Conservation (phyloP, 2,329 filamentous ascomycete species). For the Sporothrix dimorphospora region DNA sequence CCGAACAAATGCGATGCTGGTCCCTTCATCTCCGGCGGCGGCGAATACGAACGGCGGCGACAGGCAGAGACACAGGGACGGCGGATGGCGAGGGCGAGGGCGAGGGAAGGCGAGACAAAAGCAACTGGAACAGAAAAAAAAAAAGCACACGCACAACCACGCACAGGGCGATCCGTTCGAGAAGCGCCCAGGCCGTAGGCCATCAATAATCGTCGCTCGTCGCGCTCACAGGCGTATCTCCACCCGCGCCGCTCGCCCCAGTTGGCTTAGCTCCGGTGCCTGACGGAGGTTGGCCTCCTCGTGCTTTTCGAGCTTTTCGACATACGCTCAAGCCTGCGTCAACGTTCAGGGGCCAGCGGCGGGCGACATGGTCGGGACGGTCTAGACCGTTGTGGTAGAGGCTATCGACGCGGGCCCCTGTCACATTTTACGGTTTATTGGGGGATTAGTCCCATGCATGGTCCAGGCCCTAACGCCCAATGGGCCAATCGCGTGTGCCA, state of each 20-base stretch:
- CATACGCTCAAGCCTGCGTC: not conserved
- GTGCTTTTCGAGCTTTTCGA: not conserved
- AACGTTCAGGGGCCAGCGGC: not conserved
- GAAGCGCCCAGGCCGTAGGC: not conserved
- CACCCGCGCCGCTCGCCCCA: not conserved
- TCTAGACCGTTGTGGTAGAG: conserved; percentile 15
- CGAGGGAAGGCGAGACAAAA: not conserved
- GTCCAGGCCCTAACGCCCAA: not conserved
- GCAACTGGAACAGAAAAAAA: not conserved
- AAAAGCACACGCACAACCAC: not conserved
- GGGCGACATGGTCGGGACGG: not conserved
- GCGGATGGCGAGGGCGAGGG: not conserved
- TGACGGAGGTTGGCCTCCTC: not conserved
- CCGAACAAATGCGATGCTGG: not conserved
- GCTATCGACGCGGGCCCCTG: conserved; percentile 12
- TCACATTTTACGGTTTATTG: conserved; percentile 8
- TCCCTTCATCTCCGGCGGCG: not conserved
- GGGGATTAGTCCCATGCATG: conserved; percentile 7
- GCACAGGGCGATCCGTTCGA: not conserved
- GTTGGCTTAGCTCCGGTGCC: not conserved
- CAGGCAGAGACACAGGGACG: not conserved
- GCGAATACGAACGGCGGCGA: not conserved
- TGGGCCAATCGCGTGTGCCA: conserved; percentile 22
- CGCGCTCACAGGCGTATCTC: not conserved
- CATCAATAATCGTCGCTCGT: not conserved